A percentile compares a stretch with the other conserved stretches of the same genome.
Conservation (phyloP, 2,329 filamentous ascomycete species). For the Xylariaceae sp. region DNA sequence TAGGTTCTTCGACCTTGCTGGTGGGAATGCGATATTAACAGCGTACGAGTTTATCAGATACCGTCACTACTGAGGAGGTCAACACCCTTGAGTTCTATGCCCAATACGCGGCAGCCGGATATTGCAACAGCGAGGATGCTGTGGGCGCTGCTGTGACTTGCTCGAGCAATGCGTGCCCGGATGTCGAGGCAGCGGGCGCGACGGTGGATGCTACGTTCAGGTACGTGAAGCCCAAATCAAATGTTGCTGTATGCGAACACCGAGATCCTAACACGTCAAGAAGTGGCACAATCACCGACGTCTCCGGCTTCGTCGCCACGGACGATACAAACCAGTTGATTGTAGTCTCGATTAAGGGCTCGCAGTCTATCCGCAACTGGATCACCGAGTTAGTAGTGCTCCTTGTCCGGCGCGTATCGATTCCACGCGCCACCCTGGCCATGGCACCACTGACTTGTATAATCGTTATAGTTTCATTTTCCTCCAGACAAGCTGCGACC, state of each 20-base stretch:
- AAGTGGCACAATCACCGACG: conserved; percentile 39
- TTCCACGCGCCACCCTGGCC: too few species aligned
- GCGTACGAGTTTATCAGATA: conserved; percentile 17
- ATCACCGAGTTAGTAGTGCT: conserved; percentile 43
- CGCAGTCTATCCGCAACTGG: conserved; percentile 56
- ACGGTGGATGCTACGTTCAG: conserved; percentile 36
- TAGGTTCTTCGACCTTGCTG: not conserved
- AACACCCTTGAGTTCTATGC: conserved; percentile 42
- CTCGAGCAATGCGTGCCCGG: conserved; percentile 37
- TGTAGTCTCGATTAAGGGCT: conserved; percentile 58
- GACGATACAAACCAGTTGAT: conserved; percentile 48
- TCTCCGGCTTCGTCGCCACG: conserved; percentile 47
- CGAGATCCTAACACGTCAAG: conserved; percentile 10
- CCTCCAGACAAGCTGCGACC: conserved; percentile 29
- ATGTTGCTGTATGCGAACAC: not conserved
- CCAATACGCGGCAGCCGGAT: conserved; percentile 48
- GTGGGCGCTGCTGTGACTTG: conserved; percentile 40
- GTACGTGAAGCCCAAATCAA: not conserved
- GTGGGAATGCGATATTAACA: not conserved
- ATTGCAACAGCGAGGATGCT: conserved; percentile 45
- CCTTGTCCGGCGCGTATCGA: not conserved
- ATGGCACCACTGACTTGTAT: too few species aligned
- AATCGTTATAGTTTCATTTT: conserved; percentile 41
- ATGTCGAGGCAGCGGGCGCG: conserved; percentile 37
- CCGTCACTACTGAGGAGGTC: conserved; percentile 23